Evolutionary conservation across 345 rosid genomes (phyloP).

Genomic region (thale cress (Arabidopsis thaliana)): TAIR10.1 NC_003076.8:6670501-6671000

Average conservation of each 20-base stretch:
- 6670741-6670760: slow-evolving; percentile 85
- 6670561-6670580: slow-evolving; percentile 49
- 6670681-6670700: slow-evolving; percentile 56
- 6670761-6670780: slow-evolving; percentile 76
- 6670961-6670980: not conserved
- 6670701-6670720: slow-evolving; percentile 55
- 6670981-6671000: not conserved
- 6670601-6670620: slow-evolving; percentile 45
- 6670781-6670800: slow-evolving; percentile 86
- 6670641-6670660: slow-evolving; percentile 74
- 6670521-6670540: not conserved
- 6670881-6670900: slow-evolving; percentile 77
- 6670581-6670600: slow-evolving; percentile 24
- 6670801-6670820: slow-evolving; percentile 73
- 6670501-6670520: slow-evolving; percentile 22
- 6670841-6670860: slow-evolving; percentile 92
- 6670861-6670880: slow-evolving; percentile 93
- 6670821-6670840: slow-evolving; percentile 59
- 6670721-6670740: slow-evolving; percentile 91
- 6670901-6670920: slow-evolving; percentile 93
- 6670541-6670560: slow-evolving; percentile 26
- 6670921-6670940: slow-evolving; percentile 90
- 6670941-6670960: not conserved
- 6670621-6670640: slow-evolving; percentile 47
- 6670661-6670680: slow-evolving; percentile 48